Evolutionary conservation across 306 rosid genomes (phyloP), one percentile per base, ranked within the genome.

Genomic region (Echinosophora koreensis): DNA sequence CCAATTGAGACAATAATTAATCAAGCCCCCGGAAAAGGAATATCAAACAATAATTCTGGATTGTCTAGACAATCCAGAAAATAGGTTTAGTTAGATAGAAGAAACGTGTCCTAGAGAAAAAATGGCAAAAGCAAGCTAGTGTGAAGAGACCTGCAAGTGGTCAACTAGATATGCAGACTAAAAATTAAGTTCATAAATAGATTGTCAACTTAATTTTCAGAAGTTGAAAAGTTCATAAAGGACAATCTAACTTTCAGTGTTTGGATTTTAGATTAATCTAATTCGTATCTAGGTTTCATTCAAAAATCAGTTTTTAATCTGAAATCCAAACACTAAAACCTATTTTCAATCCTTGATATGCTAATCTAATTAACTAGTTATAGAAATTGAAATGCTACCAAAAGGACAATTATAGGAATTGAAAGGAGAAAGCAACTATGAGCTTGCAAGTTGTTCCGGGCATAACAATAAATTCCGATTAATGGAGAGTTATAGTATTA

Each of bases 11-110:
- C 72, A 13, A 49, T 10, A 50, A 18, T n/a, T n/a, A n/a, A n/a
- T n/a, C n/a, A n/a, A n/a, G n/a, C n/a, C n/a, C n/a, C n/a, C n/a
- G n/a, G n/a, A n/a, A n/a, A n/a, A n/a, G n/a, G n/a, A n/a, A n/a
- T n/a, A n/a, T n/a, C n/a, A n/a, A n/a, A n/a, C n/a, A n/a, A n/a
- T n/a, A n/a, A n/a, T n/a, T n/a, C n/a, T n/a, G n/a, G n/a, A n/a
- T n/a, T n/a, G n/a, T n/a, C 22, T 22, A 22, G 22, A 22, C 22
- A 22, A 22, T 22, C 18, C 52, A 47, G 6, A 39, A 13, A 35
- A 65, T 11, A 6, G 30, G 35, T 3, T 74, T 60, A 30, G 16
- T 60, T 60, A n/a, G 78, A 47, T 8, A 34, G 50, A 61, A 63
- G 56, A 57, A 27, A 52, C 44, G 60, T 49, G n/a, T 69, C 7